A percentile compares a stretch with the other conserved stretches of the same genome.
phyloP scores from a whole-genome alignment of 73 alveolate species.

The Paramecium primaurelia region DNA sequence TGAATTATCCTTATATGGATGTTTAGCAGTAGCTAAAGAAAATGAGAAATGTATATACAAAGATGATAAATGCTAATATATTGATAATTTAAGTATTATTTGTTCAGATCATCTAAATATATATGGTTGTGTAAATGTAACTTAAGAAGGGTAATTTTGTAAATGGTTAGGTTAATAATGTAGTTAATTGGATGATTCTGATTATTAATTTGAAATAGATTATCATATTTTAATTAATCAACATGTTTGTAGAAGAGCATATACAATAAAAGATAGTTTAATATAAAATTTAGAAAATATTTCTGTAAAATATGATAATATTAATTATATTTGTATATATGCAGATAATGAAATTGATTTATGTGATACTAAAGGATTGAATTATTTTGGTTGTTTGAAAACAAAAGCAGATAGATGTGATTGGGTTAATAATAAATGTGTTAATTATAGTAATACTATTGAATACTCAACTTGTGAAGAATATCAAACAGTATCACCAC shows the following conservation, averaged over 20 bases:
- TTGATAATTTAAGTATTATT: background rate
- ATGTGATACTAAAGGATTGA: constrained; percentile 6
- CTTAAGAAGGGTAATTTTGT: background rate
- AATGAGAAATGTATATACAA: background rate
- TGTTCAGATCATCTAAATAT: background rate
- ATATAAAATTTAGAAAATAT: background rate
- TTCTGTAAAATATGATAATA: background rate
- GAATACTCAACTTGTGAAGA: background rate
- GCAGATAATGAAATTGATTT: background rate
- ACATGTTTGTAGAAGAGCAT: constrained; percentile 12
- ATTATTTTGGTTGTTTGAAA: constrained; percentile 7
- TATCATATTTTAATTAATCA: background rate
- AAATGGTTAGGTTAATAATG: constrained; percentile 13
- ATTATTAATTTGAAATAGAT: background rate
- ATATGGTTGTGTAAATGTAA: background rate
- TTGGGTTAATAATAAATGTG: background rate
- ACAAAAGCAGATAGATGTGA: constrained; percentile 9
- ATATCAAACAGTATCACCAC: background rate
- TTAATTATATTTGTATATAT: background rate
- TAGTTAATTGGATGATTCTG: background rate
- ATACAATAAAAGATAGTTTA: background rate
- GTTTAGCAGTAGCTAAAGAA: background rate
- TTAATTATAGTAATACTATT: background rate
- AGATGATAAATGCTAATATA: background rate
- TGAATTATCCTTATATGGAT: background rate